Evolutionary conservation across 2,329 filamentous ascomycete species (phyloP), one percentile per base, ranked within the genome.

Genomic region (Stachybotrys chlorohalonatus): DNA sequence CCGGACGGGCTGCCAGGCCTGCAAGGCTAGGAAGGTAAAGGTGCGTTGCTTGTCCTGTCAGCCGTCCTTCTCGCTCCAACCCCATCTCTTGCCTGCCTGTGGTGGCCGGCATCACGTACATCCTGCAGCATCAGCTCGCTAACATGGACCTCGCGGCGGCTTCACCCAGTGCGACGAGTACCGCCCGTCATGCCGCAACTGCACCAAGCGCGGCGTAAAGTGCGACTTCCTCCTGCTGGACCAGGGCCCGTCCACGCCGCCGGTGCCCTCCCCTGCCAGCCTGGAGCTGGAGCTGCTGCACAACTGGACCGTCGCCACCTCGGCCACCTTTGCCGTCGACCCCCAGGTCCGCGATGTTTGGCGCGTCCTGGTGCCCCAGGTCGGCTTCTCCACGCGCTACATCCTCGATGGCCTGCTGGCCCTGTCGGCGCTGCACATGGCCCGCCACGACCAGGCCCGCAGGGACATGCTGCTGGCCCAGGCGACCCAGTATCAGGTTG

Each of bases 271-370:
- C 45, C 49, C 48, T 16, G 36, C 49, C 11, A 54, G 24, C 45
- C 50, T 63, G 11, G 70, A 73, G 52, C 58, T 74, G n/a, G 71
- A 75, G 54, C 62, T 75, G 5, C 61, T 75, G 1, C 71, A 75
- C 53, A 68, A 75, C 54, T 75, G 68, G 55, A 63, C 63, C 36
- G 68, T 66, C 1, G 70, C 69, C 7, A 74, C 72, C 3, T 66
- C 63, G 15, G 62, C 65, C 48, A 72, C 70, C 5, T 57, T 75
- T n/a, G 64, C 67, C 6, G 62, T 59, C 2, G 62, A 67, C 36
- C 63, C 69, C 2, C 51, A 58, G 1, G 52, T 72, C 4, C 68
- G 67, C 46, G 62, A 62, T 7, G 57, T 73, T 6, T 74, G 69
- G 69, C 66, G 66, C n/a, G 59, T 70, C 31, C 67, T 67, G 55